phyloP scores from a whole-genome alignment of 768 basidiomycete species.

The Cyclocybe aegerita region DNA sequence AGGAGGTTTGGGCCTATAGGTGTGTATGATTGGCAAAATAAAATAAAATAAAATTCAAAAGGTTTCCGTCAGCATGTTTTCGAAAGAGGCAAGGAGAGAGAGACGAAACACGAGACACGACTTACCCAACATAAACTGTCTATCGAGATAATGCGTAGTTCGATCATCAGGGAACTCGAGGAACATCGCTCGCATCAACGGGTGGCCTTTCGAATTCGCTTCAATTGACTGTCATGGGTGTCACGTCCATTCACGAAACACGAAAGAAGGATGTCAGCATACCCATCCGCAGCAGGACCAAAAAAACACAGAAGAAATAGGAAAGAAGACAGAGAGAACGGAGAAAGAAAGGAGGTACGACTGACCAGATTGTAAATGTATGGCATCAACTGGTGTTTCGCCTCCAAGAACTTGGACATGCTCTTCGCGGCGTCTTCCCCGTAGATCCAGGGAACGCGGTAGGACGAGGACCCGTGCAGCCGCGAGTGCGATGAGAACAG shows the following conservation, averaged over 20 bases:
- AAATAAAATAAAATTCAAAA: constrained; percentile 1
- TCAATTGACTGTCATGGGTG: constrained; percentile 42
- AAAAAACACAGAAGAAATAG: too few species aligned
- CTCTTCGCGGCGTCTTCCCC: constrained; percentile 67
- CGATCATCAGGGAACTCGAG: constrained; percentile 60
- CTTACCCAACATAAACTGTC: constrained; percentile 52
- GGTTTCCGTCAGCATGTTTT: neutral
- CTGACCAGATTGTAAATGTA: constrained; percentile 61
- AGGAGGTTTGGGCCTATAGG: constrained; percentile 52
- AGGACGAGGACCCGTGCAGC: constrained; percentile 70
- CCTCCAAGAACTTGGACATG: constrained; percentile 60
- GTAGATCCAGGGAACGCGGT: constrained; percentile 78
- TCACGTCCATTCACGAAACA: neutral
- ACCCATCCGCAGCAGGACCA: constrained; percentile 8
- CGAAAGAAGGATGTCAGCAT: neutral
- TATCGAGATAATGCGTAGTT: constrained; percentile 58
- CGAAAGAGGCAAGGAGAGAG: neutral
- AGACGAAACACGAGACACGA: neutral
- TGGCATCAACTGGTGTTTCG: constrained; percentile 74
- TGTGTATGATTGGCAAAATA: neutral
- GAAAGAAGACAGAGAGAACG: too few species aligned
- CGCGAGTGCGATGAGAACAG: constrained; percentile 76
- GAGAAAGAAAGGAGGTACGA: neutral
- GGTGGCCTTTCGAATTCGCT: constrained; percentile 51
- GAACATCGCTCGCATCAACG: constrained; percentile 66